Evolutionary conservation across 305 asterid species (phyloP), one percentile per base, ranked within the genome.

Genomic region (Coffea humblotiana): DNA sequence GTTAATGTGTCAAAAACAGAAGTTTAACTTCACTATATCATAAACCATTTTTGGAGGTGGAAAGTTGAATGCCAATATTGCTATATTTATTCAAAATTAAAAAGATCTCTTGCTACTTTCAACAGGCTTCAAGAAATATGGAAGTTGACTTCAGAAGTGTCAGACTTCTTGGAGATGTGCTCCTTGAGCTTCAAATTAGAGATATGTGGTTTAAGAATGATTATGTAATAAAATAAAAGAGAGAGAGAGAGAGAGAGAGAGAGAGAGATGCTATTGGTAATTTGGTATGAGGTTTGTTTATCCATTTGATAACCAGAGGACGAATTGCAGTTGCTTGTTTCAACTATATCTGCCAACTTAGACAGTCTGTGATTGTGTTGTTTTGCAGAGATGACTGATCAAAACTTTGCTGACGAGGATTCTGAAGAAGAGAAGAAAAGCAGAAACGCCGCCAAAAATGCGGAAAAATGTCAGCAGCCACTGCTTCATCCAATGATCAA

Each of bases 351-450:
- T 49, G 15, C 52, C 2, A 52, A 64, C 47, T 65, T 77, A 27
- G 66, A 40, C 21, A 7, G 23, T 47, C 32, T 27, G 25, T 45
- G 47, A 60, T 70, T 77, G 45, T 58, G 43, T 77, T 71, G 15
- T 83, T 54, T 45, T 67, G n/a, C 88, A 92, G 97, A 92, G 88
- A 87, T 79, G 81, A 83, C 81, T 3, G 96, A 84, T 79, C 97
- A 92, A 85, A 92, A 92, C 83, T 92, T 92, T 64, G 78, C 54
- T 18, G 91, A 90, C 56, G 95, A 88, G 76, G 91, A 81, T 66
- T 51, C 77, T 63, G 88, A 83, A 82, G 92, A 85, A 74, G 88
- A 84, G 76, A 81, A 82, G 23, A 74, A 86, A 12, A 71, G 75
- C 65, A 82, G 70, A 81, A 23, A 40, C 81, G 78, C 19, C 40